Evolutionary conservation across 140 eudicot species (phyloP).

Genomic region (Anethum foeniculum): DNA sequence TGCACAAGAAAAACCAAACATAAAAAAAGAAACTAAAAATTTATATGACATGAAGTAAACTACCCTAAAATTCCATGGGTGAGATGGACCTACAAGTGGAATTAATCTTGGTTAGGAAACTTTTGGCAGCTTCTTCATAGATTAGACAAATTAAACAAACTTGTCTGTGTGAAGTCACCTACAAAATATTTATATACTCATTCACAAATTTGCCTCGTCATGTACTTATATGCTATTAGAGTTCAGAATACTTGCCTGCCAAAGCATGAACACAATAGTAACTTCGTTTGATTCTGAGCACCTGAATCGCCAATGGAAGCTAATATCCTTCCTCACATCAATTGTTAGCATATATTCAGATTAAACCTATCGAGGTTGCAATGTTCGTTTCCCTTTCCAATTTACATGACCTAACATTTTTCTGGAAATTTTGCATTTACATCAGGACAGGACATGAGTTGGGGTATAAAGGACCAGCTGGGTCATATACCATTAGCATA

Average conservation of each 20-base stretch:
- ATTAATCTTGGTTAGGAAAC: background rate
- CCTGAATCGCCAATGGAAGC: slow-evolving; percentile 89
- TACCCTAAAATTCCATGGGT: too few relatives aligned
- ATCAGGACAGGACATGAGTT: slow-evolving; percentile 83
- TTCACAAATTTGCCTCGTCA: background rate
- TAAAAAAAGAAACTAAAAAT: too few relatives aligned
- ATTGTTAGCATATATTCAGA: slow-evolving; percentile 56
- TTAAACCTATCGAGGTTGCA: slow-evolving; percentile 76
- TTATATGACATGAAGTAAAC: too few relatives aligned
- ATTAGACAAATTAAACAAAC: background rate
- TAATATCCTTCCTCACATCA: slow-evolving; percentile 86
- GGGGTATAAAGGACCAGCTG: slow-evolving; percentile 70
- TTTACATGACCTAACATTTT: slow-evolving; percentile 96
- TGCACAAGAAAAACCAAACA: too few relatives aligned
- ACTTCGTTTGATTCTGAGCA: slow-evolving; percentile 95
- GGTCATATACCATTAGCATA: slow-evolving; percentile 68
- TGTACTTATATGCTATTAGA: background rate
- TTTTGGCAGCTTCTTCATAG: background rate
- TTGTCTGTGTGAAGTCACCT: background rate
- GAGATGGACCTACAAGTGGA: too few relatives aligned
- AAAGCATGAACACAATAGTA: slow-evolving; percentile 72
- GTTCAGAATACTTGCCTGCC: slow-evolving; percentile 61
- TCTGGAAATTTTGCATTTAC: slow-evolving; percentile 91
- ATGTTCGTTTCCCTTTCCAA: slow-evolving; percentile 79
- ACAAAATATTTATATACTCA: background rate